Evolutionary conservation across 2,329 filamentous ascomycete genomes (phyloP).

Genomic region (Phialocephala sp.): DNA sequence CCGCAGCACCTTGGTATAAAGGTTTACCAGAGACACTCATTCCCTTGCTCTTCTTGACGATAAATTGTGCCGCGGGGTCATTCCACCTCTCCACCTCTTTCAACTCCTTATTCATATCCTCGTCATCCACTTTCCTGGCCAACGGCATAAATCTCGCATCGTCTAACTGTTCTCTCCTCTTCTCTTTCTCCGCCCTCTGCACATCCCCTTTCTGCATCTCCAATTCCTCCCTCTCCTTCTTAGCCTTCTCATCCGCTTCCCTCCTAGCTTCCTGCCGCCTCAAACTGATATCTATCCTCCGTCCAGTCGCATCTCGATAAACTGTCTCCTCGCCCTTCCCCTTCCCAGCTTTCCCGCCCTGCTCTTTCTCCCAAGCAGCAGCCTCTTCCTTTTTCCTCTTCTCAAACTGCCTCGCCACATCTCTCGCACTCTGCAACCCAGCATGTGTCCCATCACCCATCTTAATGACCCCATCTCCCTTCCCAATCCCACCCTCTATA

Average conservation of each 20-base stretch:
- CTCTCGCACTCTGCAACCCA: constrained; percentile 82
- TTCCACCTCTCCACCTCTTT: constrained; percentile 84
- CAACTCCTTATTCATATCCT: constrained; percentile 82
- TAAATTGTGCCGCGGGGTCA: constrained; percentile 86
- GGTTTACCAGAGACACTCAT: constrained; percentile 37
- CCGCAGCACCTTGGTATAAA: constrained; percentile 77
- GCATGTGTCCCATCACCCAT: constrained; percentile 91
- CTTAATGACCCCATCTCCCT: constrained; percentile 57
- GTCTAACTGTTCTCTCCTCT: constrained; percentile 69
- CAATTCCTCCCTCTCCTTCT: constrained; percentile 67
- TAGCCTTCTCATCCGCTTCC: constrained; percentile 73
- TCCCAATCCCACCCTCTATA: constrained; percentile 43
- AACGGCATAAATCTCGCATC: constrained; percentile 85
- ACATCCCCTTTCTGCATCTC: constrained; percentile 84
- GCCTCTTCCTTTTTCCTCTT: constrained; percentile 70
- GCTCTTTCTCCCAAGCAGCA: constrained; percentile 53
- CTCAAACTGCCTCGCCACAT: constrained; percentile 73
- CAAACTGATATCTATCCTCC: constrained; percentile 93
- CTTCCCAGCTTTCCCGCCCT: constrained; percentile 47
- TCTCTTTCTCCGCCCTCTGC: constrained; percentile 72
- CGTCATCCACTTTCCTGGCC: constrained; percentile 82
- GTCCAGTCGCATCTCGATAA: constrained; percentile 91
- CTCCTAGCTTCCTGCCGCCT: constrained; percentile 85
- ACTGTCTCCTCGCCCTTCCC: constrained; percentile 77
- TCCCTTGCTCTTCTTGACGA: constrained; percentile 53